Percentiles rank a stretch among this genome's conserved stretches.
These are phyloP conservation scores for Cystobasidiopsis lactophilus DNA, from an alignment of 768 basidiomycete genomes.

Conservation along the genomic window DNA sequence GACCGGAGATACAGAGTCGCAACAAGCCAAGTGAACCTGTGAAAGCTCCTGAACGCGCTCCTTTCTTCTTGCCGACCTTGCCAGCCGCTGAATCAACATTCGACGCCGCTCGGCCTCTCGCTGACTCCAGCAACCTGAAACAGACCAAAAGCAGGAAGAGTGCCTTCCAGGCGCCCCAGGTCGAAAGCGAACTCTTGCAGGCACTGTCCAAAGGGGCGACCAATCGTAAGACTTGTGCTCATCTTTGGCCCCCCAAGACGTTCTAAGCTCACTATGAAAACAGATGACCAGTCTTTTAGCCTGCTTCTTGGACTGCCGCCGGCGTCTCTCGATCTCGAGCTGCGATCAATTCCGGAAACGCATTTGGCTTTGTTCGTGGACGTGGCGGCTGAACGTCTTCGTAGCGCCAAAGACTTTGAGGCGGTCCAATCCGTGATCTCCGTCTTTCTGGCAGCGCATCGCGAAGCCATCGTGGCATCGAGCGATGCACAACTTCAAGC, in stretches of 20 bases:
- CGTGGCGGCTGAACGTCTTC: conserved; percentile 49
- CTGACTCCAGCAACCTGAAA: conserved; percentile 21
- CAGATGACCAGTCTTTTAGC: conserved; percentile 63
- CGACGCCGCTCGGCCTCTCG: conserved; percentile 28
- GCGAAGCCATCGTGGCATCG: conserved; percentile 42
- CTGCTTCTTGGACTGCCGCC: conserved; percentile 71
- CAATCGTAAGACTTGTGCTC: conserved; percentile 52
- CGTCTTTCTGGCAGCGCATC: conserved; percentile 66
- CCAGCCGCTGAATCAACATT: conserved; percentile 71
- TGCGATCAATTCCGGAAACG: conserved; percentile 52
- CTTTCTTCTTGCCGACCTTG: conserved; percentile 87
- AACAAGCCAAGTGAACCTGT: conserved; percentile 93
- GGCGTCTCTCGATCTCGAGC: conserved; percentile 70
- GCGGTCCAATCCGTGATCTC: conserved; percentile 71
- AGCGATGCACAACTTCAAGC: conserved; percentile 39
- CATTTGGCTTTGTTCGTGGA: conserved; percentile 46
- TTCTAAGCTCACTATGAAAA: neutral
- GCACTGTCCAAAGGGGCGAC: conserved; percentile 35
- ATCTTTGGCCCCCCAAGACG: neutral
- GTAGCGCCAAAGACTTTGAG: conserved; percentile 74
- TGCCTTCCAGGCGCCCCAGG: conserved; percentile 30
- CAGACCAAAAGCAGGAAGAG: conserved; percentile 31
- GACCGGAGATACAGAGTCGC: conserved; percentile 38
- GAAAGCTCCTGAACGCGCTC: conserved; percentile 82
- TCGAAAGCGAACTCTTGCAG: conserved; percentile 49